A percentile compares a stretch with the other conserved stretches of the same genome.
Evolutionary conservation across 306 rosid species (phyloP).

Genomic region (Medicago ruthenica): DNA sequence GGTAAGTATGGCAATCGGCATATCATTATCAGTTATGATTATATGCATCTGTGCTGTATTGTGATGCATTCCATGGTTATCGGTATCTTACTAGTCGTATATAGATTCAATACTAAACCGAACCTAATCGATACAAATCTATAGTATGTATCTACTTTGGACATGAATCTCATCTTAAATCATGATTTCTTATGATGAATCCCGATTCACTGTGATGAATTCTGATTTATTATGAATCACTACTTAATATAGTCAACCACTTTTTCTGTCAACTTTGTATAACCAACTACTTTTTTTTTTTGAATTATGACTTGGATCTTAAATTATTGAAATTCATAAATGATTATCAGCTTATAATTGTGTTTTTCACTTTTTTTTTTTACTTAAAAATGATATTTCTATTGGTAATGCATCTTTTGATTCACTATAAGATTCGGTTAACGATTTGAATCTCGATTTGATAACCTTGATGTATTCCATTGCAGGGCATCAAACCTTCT

Average conservation of each 20-base stretch:
- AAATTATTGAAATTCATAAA: too few relatives aligned
- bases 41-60: conserved; percentile 34
- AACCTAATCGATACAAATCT: neutral
- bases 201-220: neutral
- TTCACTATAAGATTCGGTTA: neutral
- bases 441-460: neutral
- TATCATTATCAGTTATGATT: conserved; percentile 12
- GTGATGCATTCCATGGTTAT: conserved; percentile 28
- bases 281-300: too few relatives aligned
- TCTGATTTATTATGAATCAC: neutral
- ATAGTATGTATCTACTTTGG: neutral
- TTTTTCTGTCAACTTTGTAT: neutral
- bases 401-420: neutral
- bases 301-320: neutral
- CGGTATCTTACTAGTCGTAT: neutral
- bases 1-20: conserved; percentile 55
- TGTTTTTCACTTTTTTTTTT: neutral
- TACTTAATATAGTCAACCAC: neutral
- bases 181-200: neutral
- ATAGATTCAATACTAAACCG: neutral
- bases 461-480: conserved; percentile 33
- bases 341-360: neutral
- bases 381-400: neutral
- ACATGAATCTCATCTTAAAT: neutral
- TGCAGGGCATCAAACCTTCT: conserved; percentile 91